Conservation (phyloP, 768 basidiomycete genomes). For the Lentinula guzmanii region DNA sequence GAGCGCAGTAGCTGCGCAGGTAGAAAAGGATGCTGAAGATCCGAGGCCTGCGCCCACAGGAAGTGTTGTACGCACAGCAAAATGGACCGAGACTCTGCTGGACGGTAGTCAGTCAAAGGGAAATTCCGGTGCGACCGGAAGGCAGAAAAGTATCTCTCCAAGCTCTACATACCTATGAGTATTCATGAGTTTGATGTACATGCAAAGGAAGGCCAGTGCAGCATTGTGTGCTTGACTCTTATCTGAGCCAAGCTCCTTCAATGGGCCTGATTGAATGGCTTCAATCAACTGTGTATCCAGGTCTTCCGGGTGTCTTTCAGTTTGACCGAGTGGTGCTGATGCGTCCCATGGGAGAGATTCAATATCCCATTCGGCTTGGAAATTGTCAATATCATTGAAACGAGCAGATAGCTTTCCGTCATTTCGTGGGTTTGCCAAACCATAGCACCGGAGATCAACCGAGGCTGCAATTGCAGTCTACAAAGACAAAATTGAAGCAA, state of each 20-base stretch:
- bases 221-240: conserved; percentile 36
- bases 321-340: conserved; percentile 45
- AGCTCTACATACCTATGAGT: conserved; percentile 45
- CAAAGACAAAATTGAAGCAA: conserved; percentile 9
- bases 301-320: conserved; percentile 51
- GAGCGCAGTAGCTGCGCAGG: conserved; percentile 75
- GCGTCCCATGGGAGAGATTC: conserved; percentile 75
- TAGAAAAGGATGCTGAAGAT: conserved; percentile 93
- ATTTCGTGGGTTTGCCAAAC: conserved; percentile 66
- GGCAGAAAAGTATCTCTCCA: no score
- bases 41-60: conserved; percentile 96
- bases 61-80: conserved; percentile 32
- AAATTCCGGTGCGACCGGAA: neutral
- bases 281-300: conserved; percentile 73
- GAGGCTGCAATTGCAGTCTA: conserved; percentile 94
- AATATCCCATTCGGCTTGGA: conserved; percentile 78
- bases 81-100: conserved; percentile 67
- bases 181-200: conserved; percentile 78
- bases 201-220: conserved; percentile 78
- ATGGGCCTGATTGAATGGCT: conserved; percentile 50
- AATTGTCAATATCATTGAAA: conserved; percentile 73
- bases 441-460: conserved; percentile 93
- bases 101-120: conserved; percentile 4
- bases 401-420: conserved; percentile 70
- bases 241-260: conserved; percentile 29